phyloP scores from a whole-genome alignment of 2,329 filamentous ascomycete genomes.

The Botryotinia globosa region DNA sequence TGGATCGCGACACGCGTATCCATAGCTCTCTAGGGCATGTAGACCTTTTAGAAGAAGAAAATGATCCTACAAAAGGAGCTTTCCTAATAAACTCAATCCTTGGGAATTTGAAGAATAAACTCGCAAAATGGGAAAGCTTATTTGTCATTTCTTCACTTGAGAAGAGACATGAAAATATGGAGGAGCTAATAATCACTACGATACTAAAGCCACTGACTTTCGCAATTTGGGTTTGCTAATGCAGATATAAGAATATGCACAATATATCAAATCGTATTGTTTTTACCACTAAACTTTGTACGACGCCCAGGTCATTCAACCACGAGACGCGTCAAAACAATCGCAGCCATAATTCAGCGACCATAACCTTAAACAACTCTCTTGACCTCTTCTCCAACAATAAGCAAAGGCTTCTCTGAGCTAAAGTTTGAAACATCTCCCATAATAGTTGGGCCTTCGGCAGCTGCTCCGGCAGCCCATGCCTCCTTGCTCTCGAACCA shows the following conservation, averaged over 20 bases:
- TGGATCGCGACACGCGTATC: neutral
- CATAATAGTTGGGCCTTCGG: neutral
- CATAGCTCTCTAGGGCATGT: neutral
- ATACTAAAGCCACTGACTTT: neutral
- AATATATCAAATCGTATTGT: neutral
- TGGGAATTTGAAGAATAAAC: neutral
- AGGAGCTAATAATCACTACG: neutral
- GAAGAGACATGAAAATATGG: neutral
- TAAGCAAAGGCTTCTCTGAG: neutral
- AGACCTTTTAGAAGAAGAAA: neutral
- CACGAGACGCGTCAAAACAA: neutral
- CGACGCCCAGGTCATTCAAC: neutral
- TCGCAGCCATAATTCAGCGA: too few relatives aligned
- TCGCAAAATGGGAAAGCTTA: neutral
- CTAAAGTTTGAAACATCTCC: constrained; percentile 9
- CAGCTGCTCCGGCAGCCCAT: neutral
- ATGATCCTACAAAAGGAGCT: neutral
- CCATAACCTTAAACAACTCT: neutral
- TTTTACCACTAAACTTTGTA: neutral
- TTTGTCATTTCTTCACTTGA: neutral
- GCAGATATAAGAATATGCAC: neutral
- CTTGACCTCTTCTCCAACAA: neutral
- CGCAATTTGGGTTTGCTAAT: neutral
- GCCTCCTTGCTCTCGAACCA: constrained; percentile 6
- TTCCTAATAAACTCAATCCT: neutral